These are phyloP conservation scores for Amphicarpaea edgeworthii DNA, from an alignment of 306 rosid genomes.

Conservation along the genomic window DNA sequence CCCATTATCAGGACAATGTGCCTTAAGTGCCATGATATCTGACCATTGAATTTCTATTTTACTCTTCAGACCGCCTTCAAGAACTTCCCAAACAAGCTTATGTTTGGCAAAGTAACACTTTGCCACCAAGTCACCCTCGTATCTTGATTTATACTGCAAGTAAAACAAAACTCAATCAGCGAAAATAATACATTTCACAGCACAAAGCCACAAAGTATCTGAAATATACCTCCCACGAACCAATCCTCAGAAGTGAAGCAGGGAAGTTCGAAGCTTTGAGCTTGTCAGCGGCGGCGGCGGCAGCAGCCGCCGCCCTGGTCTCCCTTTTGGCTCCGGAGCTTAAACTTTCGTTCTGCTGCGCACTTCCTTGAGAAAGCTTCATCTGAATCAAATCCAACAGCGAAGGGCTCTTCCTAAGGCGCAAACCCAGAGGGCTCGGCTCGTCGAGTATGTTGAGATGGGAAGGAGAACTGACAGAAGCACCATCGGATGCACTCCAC, in stretches of 20 bases:
- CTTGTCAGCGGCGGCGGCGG: slow-evolving; percentile 64
- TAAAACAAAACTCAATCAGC: neutral
- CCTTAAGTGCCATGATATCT: slow-evolving; percentile 75
- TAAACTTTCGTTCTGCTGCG: slow-evolving; percentile 44
- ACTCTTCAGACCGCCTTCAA: slow-evolving; percentile 89
- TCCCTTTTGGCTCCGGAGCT: slow-evolving; percentile 55
- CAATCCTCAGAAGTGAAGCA: slow-evolving; percentile 73
- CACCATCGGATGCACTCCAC: slow-evolving; percentile 50
- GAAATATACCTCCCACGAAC: slow-evolving; percentile 84
- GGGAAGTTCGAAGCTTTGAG: slow-evolving; percentile 91
- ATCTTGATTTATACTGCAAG: slow-evolving; percentile 86
- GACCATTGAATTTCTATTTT: slow-evolving; percentile 94
- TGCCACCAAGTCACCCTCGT: slow-evolving; percentile 91
- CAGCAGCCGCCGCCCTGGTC: slow-evolving; percentile 45
- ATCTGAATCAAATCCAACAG: slow-evolving; percentile 81
- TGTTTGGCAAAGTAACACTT: slow-evolving; percentile 94
- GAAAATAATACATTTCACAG: neutral
- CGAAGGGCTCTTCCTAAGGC: slow-evolving; percentile 85
- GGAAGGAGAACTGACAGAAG: slow-evolving; percentile 45
- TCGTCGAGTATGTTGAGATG: slow-evolving; percentile 80
- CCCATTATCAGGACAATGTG: slow-evolving; percentile 79
- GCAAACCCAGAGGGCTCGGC: slow-evolving; percentile 93
- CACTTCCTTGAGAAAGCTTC: slow-evolving; percentile 74
- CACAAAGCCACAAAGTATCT: neutral
- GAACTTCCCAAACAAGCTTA: slow-evolving; percentile 97